Evolutionary conservation across 2,329 filamentous ascomycete genomes (phyloP), one percentile per base, ranked within the genome.

Genomic region (Westerdykella sp.): DNA sequence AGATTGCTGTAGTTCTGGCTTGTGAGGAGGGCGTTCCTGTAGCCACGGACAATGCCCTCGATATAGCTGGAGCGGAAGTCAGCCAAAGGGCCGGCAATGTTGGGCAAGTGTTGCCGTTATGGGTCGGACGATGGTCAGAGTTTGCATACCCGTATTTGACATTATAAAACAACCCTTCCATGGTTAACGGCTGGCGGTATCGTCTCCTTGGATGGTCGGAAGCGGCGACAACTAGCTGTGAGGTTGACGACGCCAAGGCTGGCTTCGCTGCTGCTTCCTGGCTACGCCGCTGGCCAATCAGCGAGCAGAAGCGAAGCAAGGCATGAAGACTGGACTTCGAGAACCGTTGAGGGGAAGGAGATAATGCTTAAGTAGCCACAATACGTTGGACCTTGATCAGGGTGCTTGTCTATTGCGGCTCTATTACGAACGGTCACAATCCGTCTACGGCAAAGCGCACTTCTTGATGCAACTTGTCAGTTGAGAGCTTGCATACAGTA

Each of bases 1-100:
- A 97, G 73, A 75, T 97, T 98, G 73, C 78, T 83, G 74, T 98
- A 98, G 74, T 91, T 94, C 66, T 87, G 78, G 69, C 84, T 74
- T 43, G 86, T 97, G 65, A 98, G 80, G 51, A 98, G 84, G 62
- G 84, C 80, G 72, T 97, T 98, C 66, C 91, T 85, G 73, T 97
- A 98, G 52, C 93, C 93, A 62, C 93, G 87, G 61, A 97, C 88
- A 67, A 98, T 90, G 68, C 93, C 93, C 73, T 98, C 93, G 67
- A 97, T 83, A 72, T 95, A 97, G 72, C 90, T 95, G 62, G 48
- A 31, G 18, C 12, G 13, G 9, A 7, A 36, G 55, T 63, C 52
- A 60, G 56, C 11, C 40, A 25, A 4, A 10, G 43, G 21, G 11
- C 18, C 13, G 23, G n/a, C 13, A 10, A 10, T 28, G 25, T 7